Evolutionary conservation across 257 asterid species (phyloP).

Genomic region (Fraxinus quadrangulata): DNA sequence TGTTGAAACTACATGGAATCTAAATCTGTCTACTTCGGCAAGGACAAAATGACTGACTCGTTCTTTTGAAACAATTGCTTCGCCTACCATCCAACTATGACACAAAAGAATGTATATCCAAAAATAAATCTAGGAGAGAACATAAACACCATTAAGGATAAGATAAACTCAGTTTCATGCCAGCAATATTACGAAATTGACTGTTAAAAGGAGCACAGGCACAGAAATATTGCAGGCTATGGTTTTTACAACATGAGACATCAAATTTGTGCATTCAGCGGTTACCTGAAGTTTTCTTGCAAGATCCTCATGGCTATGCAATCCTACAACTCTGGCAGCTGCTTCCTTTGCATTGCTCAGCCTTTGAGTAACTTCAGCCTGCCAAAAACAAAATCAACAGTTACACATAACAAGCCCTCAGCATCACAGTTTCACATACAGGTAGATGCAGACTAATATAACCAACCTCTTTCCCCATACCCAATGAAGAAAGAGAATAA

Average conservation of each 20-base stretch:
- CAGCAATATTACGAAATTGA: background rate
- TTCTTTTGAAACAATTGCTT: background rate
- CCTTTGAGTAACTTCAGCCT: constrained; percentile 90
- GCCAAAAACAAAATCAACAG: constrained; percentile 19
- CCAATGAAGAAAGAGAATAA: background rate
- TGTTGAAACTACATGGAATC: background rate
- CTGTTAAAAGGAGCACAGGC: background rate
- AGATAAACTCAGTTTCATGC: background rate
- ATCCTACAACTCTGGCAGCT: constrained; percentile 45
- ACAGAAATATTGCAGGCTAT: background rate
- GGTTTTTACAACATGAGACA: background rate
- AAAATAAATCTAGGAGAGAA: background rate
- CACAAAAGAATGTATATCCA: background rate
- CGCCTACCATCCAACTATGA: background rate
- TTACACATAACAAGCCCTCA: background rate
- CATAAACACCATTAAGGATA: background rate
- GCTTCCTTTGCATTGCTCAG: constrained; percentile 53
- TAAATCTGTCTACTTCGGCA: background rate
- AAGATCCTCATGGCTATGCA: constrained; percentile 80
- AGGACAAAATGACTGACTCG: background rate
- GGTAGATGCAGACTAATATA: background rate
- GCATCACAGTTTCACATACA: background rate
- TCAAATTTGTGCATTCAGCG: background rate
- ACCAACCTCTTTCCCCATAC: background rate
- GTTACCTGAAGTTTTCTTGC: constrained; percentile 77